Evolutionary conservation across 345 rosid genomes (phyloP).

Genomic region (Acer negundo): DNA sequence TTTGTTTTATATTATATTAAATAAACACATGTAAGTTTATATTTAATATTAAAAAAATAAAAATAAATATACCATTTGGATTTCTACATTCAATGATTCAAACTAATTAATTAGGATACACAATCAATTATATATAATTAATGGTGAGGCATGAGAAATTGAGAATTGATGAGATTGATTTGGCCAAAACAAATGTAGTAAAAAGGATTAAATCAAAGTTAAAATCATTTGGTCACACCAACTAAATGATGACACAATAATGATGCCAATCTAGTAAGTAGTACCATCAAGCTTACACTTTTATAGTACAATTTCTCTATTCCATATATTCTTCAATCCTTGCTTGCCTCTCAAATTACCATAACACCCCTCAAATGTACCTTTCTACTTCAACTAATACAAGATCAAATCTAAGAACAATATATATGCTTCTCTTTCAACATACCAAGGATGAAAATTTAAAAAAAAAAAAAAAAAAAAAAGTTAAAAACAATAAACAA

Average conservation of each 20-base stretch:
- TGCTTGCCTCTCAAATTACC: not conserved
- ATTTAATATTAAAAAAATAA: no score
- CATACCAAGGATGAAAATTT: not conserved
- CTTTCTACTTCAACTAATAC: not conserved
- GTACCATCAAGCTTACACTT: not conserved
- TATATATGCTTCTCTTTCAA: not conserved
- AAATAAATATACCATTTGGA: not conserved
- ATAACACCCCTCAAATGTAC: not conserved
- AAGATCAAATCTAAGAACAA: not conserved
- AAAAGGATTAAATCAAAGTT: not conserved
- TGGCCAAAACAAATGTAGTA: not conserved
- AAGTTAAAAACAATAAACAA: not conserved
- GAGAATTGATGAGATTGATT: not conserved
- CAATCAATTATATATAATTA: no score
- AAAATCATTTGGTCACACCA: constrained; percentile 5
- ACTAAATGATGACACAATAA: constrained; percentile 15
- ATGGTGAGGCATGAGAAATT: not conserved
- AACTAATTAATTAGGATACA: not conserved
- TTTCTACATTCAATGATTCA: not conserved
- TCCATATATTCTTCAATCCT: not conserved
- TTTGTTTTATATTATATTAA: no score
- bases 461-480: not conserved
- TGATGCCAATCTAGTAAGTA: constrained; percentile 1
- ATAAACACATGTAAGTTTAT: no score
- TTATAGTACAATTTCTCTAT: not conserved